These are phyloP conservation scores for Blastocladiella britannica DNA, from an alignment of 192 early-diverging fungal species.

Conservation along the genomic window DNA sequence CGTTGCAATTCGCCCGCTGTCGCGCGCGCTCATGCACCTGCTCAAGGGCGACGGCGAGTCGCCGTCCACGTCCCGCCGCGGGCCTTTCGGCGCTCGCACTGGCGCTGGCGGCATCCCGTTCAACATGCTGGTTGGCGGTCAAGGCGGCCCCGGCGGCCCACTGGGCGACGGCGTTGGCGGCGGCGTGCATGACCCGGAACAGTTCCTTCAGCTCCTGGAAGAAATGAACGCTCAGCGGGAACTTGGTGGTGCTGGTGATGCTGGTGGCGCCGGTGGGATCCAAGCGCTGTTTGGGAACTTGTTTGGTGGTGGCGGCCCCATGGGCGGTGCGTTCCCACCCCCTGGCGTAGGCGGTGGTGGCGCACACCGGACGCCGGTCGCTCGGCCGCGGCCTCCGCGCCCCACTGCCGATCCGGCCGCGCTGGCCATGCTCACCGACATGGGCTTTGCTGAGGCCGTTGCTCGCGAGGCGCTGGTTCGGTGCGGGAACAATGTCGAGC, in stretches of 20 bases:
- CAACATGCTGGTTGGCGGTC: too few relatives aligned
- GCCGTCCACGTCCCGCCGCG: too few relatives aligned
- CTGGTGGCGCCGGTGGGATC: not conserved
- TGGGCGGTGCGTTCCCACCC: slow-evolving; percentile 9
- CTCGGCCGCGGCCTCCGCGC: slow-evolving; percentile 11
- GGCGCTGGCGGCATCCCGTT: too few relatives aligned
- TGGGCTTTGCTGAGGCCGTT: slow-evolving; percentile 65
- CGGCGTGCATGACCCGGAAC: too few relatives aligned
- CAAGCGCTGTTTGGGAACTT: slow-evolving; percentile 1
- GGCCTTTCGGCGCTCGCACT: too few relatives aligned
- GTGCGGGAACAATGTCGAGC: slow-evolving; percentile 47
- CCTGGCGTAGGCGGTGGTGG: too few relatives aligned
- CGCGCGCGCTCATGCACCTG: not conserved
- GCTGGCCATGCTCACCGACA: slow-evolving; percentile 52
- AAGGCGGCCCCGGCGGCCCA: too few relatives aligned
- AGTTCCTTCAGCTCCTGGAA: too few relatives aligned
- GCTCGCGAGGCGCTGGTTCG: slow-evolving; percentile 61
- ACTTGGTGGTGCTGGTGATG: slow-evolving; percentile 4
- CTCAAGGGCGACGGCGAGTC: not conserved
- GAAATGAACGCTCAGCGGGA: too few relatives aligned
- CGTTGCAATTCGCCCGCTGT: not conserved
- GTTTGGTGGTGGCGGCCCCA: slow-evolving; percentile 2
- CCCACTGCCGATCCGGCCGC: slow-evolving; percentile 35
- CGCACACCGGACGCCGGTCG: too few relatives aligned
- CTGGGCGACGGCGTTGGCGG: too few relatives aligned